Percentiles rank a stretch among this genome's conserved stretches.
Evolutionary conservation across 192 early-diverging fungal genomes (phyloP).

Genomic region (Dissophora ornata): DNA sequence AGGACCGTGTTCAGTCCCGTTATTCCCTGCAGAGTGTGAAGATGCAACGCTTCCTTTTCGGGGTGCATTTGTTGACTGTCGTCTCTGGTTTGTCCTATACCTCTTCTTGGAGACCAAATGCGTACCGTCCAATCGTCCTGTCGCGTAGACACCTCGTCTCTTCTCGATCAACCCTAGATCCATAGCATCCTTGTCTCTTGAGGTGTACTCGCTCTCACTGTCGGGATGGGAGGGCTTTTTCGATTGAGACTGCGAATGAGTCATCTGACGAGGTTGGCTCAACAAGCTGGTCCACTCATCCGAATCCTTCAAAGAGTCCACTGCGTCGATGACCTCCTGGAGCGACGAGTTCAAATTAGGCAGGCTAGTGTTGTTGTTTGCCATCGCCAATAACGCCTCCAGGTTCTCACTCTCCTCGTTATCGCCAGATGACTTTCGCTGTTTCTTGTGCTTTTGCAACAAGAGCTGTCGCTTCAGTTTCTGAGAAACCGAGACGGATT

Average conservation of each 20-base stretch:
- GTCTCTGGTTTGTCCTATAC: conserved; percentile 13
- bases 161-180: conserved; percentile 24
- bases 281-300: conserved; percentile 30
- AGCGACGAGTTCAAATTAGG: conserved; percentile 49
- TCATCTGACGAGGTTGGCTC: conserved; percentile 6
- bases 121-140: conserved; percentile 39
- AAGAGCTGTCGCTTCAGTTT: conserved; percentile 43
- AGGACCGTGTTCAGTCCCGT: conserved; percentile 1
- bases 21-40: neutral
- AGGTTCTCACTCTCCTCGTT: conserved; percentile 33
- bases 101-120: conserved; percentile 37
- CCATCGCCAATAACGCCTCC: conserved; percentile 43
- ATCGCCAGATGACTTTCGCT: conserved; percentile 9
- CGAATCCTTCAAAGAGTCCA: conserved; percentile 19
- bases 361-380: conserved; percentile 43
- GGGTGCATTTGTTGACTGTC: conserved; percentile 1
- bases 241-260: neutral
- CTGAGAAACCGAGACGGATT: conserved; percentile 41
- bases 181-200: conserved; percentile 41
- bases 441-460: conserved; percentile 50
- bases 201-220: conserved; percentile 50
- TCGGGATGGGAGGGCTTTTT: conserved; percentile 28
- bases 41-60: conserved; percentile 9
- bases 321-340: conserved; percentile 48
- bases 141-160: conserved; percentile 37